Conservation (phyloP, 495 filamentous ascomycete species). For the Penicillium cinerascens region DNA sequence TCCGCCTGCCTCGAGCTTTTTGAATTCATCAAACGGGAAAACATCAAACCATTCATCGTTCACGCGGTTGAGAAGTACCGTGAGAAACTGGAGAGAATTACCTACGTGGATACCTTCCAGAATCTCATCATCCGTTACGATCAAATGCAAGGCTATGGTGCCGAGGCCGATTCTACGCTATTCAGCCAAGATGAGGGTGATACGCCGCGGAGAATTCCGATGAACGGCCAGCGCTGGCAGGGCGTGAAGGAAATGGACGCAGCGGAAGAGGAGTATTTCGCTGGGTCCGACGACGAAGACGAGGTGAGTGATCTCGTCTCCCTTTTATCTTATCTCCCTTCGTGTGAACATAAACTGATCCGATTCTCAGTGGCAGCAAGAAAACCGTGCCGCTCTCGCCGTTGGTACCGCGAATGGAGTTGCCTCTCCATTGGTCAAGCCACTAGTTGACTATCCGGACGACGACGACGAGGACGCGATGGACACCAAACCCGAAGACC, state of each 20-base stretch:
- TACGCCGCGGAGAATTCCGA: constrained; percentile 49
- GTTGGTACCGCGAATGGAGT: constrained; percentile 34
- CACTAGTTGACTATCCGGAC: constrained; percentile 86
- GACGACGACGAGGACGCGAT: constrained; percentile 70
- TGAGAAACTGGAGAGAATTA: constrained; percentile 71
- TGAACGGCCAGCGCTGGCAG: constrained; percentile 69
- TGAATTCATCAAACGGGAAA: constrained; percentile 82
- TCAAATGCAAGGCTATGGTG: constrained; percentile 66
- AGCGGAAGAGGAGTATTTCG: constrained; percentile 92
- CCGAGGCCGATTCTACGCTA: constrained; percentile 52
- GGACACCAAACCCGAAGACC: constrained; percentile 42
- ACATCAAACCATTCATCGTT: constrained; percentile 73
- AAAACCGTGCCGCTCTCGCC: constrained; percentile 24
- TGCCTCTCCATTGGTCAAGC: constrained; percentile 59
- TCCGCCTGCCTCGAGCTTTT: constrained; percentile 97
- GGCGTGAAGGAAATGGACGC: constrained; percentile 81
- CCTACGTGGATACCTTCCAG: constrained; percentile 83
- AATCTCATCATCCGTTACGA: constrained; percentile 76
- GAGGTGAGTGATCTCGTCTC: constrained; percentile 48
- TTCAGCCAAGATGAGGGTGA: constrained; percentile 49
- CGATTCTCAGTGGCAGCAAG: constrained; percentile 32
- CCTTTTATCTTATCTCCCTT: not conserved
- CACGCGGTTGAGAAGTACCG: constrained; percentile 89
- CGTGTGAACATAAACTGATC: constrained; percentile 1
- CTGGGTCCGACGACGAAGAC: constrained; percentile 83